These are phyloP conservation scores for Vitis hybrid DNA, from an alignment of 177 flowering plant species.

Conservation along the genomic window DNA sequence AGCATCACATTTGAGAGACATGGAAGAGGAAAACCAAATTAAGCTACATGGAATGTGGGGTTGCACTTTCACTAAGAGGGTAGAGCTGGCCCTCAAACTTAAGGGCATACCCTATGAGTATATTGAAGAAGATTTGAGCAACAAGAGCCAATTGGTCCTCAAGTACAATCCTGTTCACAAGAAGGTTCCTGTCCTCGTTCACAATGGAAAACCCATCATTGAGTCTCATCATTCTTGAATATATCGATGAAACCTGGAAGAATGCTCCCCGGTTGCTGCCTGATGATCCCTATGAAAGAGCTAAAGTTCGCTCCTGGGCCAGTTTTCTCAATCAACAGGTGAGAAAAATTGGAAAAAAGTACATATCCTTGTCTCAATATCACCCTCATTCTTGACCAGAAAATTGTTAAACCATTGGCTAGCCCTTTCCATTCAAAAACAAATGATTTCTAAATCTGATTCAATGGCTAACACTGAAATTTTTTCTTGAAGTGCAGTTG, in stretches of 20 bases:
- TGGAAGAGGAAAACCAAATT: constrained; percentile 29
- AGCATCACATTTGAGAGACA: neutral
- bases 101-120: constrained; percentile 44
- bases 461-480: neutral
- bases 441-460: too few relatives aligned
- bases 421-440: too few relatives aligned
- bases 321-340: too few relatives aligned
- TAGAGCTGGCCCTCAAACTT: constrained; percentile 35
- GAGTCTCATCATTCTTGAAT: constrained; percentile 48
- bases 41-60: constrained; percentile 30
- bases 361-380: too few relatives aligned
- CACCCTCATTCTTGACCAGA: too few relatives aligned
- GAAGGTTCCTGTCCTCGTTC: constrained; percentile 36
- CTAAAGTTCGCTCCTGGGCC: constrained; percentile 30
- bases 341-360: too few relatives aligned
- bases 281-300: constrained; percentile 35
- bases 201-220: constrained; percentile 33
- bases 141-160: constrained; percentile 40
- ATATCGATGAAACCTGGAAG: constrained; percentile 46
- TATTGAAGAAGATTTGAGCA: constrained; percentile 36
- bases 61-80: constrained; percentile 33
- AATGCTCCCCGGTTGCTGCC: constrained; percentile 24
- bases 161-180: constrained; percentile 3
- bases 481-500: constrained; percentile 13
- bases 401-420: too few relatives aligned